These are phyloP conservation scores for Arabidopsis lyrata DNA, from an alignment of 441 rosid genomes.

Conservation along the genomic window DNA sequence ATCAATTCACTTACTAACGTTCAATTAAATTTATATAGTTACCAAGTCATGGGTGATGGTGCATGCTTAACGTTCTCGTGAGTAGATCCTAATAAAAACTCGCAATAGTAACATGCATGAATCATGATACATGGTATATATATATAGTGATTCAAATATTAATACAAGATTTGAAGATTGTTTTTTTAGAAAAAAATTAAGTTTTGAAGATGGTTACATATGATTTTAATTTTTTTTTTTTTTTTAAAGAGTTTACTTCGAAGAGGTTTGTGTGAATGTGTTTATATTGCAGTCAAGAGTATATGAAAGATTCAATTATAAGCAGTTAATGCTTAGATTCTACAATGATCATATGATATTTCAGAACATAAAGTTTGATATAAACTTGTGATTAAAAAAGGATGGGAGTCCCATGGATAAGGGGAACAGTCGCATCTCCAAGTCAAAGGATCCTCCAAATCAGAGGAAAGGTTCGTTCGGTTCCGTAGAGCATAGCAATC, in stretches of 20 bases:
- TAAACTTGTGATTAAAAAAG: neutral
- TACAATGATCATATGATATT: neutral
- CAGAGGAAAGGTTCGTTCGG: conserved; percentile 38
- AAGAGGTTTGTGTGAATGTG: neutral
- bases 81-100: conserved; percentile 1
- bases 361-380: neutral
- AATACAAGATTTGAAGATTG: neutral
- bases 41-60: conserved; percentile 10
- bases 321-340: conserved; percentile 1
- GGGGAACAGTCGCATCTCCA: conserved; percentile 30
- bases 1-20: neutral
- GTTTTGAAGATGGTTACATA: conserved; percentile 4
- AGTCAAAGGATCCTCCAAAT: conserved; percentile 42
- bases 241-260: neutral
- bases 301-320: conserved; percentile 1
- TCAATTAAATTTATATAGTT: neutral
- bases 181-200: neutral
- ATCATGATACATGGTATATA: neutral
- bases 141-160: neutral
- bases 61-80: neutral
- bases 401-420: conserved; percentile 27
- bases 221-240: no score
- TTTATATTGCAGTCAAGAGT: neutral
- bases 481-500: conserved; percentile 35
- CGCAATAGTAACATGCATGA: neutral